Conservation (phyloP, 768 basidiomycete genomes). For the Leucocoprinus leucothites region DNA sequence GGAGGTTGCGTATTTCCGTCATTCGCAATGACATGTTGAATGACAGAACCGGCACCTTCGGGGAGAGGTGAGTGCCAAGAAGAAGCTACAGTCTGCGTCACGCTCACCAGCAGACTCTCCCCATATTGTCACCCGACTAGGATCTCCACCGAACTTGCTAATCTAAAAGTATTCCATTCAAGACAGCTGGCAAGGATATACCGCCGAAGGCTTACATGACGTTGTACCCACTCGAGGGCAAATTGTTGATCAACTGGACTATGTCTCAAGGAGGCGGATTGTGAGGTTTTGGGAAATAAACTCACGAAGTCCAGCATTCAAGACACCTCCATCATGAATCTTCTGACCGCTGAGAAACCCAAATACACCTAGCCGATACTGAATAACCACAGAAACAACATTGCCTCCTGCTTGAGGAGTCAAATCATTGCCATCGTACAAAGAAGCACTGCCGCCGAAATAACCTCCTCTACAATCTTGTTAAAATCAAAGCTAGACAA, state of each 20-base stretch:
- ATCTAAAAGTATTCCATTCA: constrained; percentile 23
- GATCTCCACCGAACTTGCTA: constrained; percentile 38
- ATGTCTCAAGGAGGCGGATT: neutral
- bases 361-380: constrained; percentile 42
- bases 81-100: constrained; percentile 33
- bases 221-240: constrained; percentile 40
- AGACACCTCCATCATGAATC: constrained; percentile 37
- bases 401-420: constrained; percentile 22
- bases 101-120: constrained; percentile 37
- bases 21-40: constrained; percentile 47
- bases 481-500: neutral
- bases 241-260: constrained; percentile 40
- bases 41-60: constrained; percentile 42
- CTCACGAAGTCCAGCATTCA: constrained; percentile 49
- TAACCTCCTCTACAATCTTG: neutral
- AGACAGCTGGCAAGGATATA: too few relatives aligned
- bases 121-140: constrained; percentile 37
- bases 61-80: constrained; percentile 34
- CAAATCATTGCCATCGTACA: constrained; percentile 32
- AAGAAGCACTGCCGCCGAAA: too few relatives aligned
- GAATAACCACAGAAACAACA: constrained; percentile 36
- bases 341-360: constrained; percentile 43
- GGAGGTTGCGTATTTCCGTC: constrained; percentile 41
- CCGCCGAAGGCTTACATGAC: constrained; percentile 24
- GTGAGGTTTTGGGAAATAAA: neutral